Conservation (phyloP, 1,139 yeast genomes). For the Hansenula anomala region DNA sequence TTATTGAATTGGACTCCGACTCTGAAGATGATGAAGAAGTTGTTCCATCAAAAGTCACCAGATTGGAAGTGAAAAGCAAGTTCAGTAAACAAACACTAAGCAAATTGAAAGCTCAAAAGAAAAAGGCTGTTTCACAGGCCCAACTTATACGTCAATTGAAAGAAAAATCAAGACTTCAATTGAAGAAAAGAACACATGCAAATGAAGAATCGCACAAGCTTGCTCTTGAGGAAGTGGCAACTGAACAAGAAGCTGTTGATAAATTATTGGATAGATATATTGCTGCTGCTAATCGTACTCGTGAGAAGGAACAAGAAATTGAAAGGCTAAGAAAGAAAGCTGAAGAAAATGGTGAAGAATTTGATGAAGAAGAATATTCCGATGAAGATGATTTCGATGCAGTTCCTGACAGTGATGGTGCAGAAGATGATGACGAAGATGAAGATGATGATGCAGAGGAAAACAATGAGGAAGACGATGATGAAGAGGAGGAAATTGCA, state of each 20-base stretch:
- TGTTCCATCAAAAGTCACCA: slow-evolving; percentile 26
- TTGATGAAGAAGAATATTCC: slow-evolving; percentile 18
- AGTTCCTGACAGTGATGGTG: slow-evolving; percentile 22
- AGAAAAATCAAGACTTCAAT: slow-evolving; percentile 28
- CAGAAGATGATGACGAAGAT: slow-evolving; percentile 22
- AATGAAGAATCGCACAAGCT: slow-evolving; percentile 22
- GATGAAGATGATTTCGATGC: slow-evolving; percentile 20
- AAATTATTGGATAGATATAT: slow-evolving; percentile 60
- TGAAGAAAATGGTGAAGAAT: slow-evolving; percentile 6
- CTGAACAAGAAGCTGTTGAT: slow-evolving; percentile 33
- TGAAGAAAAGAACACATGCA: slow-evolving; percentile 24
- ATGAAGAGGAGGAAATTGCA: slow-evolving; percentile 10
- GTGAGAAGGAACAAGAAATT: slow-evolving; percentile 42
- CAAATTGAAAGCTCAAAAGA: slow-evolving; percentile 7
- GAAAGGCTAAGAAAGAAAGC: slow-evolving; percentile 28
- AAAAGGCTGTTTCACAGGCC: slow-evolving; percentile 17
- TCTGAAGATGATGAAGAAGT: slow-evolving; percentile 7
- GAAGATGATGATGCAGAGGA: slow-evolving; percentile 12
- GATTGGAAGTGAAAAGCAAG: slow-evolving; percentile 30
- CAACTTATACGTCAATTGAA: slow-evolving; percentile 24
- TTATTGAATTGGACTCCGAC: slow-evolving; percentile 8
- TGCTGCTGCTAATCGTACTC: slow-evolving; percentile 44
- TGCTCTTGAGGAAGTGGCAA: slow-evolving; percentile 24
- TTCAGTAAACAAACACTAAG: slow-evolving; percentile 23
- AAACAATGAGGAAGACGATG: slow-evolving; percentile 13